These are phyloP conservation scores for Corrigiola litoralis DNA, from an alignment of 179 eudicot genomes.

Conservation along the genomic window DNA sequence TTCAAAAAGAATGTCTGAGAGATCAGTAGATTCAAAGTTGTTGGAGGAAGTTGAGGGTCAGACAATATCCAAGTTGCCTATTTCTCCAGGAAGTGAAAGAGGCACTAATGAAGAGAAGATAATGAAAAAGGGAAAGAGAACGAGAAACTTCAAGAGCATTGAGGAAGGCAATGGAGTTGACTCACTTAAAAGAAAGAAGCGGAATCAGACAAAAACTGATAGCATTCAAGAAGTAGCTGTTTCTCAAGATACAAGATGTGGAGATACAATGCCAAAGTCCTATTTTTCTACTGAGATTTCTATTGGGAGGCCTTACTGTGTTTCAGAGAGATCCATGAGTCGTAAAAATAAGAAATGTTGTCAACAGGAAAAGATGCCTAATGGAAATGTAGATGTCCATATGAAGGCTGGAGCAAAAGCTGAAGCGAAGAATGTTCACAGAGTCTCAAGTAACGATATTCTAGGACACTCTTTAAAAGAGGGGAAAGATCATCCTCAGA, in stretches of 20 bases:
- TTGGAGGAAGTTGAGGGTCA: constrained; percentile 19
- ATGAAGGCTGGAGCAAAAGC: constrained; percentile 20
- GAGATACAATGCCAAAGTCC: constrained; percentile 10
- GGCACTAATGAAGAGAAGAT: constrained; percentile 11
- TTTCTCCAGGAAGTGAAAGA: constrained; percentile 18
- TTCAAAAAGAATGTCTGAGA: constrained; percentile 7
- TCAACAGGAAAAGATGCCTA: constrained; percentile 15
- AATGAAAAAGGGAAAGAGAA: constrained; percentile 6
- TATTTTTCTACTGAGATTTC: neutral
- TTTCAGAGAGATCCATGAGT: constrained; percentile 3
- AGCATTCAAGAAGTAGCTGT: neutral
- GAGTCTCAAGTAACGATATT: constrained; percentile 4
- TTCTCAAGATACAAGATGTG: constrained; percentile 5
- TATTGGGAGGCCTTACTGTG: constrained; percentile 11
- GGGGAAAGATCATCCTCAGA: constrained; percentile 17
- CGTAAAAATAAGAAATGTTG: constrained; percentile 13
- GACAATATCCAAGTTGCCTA: constrained; percentile 18
- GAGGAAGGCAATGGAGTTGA: constrained; percentile 2
- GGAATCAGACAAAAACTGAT: constrained; percentile 12
- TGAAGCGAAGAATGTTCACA: constrained; percentile 14
- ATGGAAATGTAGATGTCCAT: constrained; percentile 9
- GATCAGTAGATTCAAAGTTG: constrained; percentile 16
- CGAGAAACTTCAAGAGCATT: constrained; percentile 13
- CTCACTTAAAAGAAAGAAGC: constrained; percentile 19
- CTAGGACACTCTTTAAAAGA: constrained; percentile 2